Evolutionary conservation across 176 grass and related monocot genomes (phyloP).

Genomic region (Coix lacrymajobi): DNA sequence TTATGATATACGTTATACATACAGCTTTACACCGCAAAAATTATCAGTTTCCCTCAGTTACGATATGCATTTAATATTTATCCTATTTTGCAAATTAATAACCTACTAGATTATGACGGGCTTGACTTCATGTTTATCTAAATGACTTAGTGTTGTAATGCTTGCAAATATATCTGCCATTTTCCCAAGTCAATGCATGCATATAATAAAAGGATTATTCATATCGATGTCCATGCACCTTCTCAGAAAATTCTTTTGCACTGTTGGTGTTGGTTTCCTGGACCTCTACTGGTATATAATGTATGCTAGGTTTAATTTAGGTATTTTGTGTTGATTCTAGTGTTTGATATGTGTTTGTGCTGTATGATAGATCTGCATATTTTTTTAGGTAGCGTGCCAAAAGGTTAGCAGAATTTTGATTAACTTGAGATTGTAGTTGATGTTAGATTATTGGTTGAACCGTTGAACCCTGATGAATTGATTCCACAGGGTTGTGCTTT

Average conservation of each 20-base stretch:
- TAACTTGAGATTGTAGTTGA: neutral
- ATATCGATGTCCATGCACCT: neutral
- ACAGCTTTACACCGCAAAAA: neutral
- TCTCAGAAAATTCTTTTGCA: neutral
- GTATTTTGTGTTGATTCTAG: slow-evolving; percentile 1
- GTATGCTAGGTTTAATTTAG: neutral
- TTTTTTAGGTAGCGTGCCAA: slow-evolving; percentile 7
- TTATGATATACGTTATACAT: neutral
- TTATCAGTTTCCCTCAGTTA: neutral
- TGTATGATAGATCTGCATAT: neutral
- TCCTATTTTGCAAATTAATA: neutral
- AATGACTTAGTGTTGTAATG: neutral
- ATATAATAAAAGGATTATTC: neutral
- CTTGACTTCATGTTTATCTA: neutral
- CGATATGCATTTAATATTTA: neutral
- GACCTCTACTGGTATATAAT: neutral
- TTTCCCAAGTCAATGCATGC: neutral
- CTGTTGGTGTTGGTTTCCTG: neutral
- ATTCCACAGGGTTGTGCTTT: neutral
- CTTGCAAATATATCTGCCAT: neutral
- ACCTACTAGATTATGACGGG: neutral
- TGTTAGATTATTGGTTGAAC: neutral
- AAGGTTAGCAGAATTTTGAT: neutral
- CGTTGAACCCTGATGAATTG: neutral
- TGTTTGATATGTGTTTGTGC: neutral